Percentiles rank a stretch among this genome's conserved stretches.
Evolutionary conservation across 805 yeast genomes (phyloP).

Genomic region (Metschnikowia kunwiensis): DNA sequence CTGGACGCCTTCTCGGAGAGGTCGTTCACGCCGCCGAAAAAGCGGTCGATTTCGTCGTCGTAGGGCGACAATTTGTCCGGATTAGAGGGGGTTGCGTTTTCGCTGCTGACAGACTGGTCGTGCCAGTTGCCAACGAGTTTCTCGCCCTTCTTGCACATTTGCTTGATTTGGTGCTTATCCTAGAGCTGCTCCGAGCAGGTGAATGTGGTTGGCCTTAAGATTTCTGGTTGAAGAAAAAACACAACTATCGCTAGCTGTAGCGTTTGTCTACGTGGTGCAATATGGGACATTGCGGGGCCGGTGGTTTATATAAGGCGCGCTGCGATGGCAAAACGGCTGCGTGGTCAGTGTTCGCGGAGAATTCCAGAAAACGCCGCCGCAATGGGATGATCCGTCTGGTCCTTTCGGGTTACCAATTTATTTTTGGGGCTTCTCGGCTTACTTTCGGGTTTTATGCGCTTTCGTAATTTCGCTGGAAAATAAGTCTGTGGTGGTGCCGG

Average conservation of each 20-base stretch:
- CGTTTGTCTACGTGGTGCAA: too few species aligned
- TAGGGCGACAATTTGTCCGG: constrained; percentile 13
- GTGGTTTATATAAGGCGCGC: not conserved
- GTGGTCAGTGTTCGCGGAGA: not conserved
- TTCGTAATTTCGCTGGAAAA: too few species aligned
- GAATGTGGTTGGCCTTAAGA: too few species aligned
- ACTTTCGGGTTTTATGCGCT: too few species aligned
- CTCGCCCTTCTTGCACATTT: constrained; percentile 1
- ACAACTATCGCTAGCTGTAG: too few species aligned
- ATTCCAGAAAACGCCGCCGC: not conserved
- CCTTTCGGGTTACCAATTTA: too few species aligned
- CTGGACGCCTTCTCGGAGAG: constrained; percentile 25
- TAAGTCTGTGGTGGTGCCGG: too few species aligned
- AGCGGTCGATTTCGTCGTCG: constrained; percentile 24
- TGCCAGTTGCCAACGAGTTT: constrained; percentile 1
- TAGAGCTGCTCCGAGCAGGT: too few species aligned
- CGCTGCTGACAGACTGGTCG: not conserved
- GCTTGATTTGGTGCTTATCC: not conserved
- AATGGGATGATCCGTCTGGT: too few species aligned
- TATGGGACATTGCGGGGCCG: too few species aligned
- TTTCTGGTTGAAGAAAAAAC: too few species aligned
- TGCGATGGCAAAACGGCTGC: not conserved
- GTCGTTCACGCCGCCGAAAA: constrained; percentile 25
- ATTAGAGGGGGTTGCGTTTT: not conserved
- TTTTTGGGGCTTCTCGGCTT: too few species aligned